Conservation (phyloP, 1,139 yeast genomes). For the Geotrichum cucujoidarum region DNA sequence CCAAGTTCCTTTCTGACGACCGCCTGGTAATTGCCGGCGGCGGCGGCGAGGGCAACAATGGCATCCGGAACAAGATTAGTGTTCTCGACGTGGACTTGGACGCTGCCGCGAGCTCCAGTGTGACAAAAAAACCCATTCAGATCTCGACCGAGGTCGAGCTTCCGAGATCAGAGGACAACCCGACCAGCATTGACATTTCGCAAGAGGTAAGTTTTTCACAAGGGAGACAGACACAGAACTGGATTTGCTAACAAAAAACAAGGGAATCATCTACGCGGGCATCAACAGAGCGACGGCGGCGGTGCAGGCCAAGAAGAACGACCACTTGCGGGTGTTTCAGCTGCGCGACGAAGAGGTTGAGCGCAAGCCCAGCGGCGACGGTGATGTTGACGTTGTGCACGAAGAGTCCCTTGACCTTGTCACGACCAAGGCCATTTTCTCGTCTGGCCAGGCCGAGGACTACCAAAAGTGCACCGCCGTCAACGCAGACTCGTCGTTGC, state of each 20-base stretch:
- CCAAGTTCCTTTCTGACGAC: constrained; percentile 59
- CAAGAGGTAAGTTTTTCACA: constrained; percentile 20
- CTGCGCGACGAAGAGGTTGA: constrained; percentile 34
- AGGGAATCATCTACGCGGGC: constrained; percentile 55
- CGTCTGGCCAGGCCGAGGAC: constrained; percentile 24
- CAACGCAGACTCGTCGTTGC: constrained; percentile 19
- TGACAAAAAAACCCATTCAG: constrained; percentile 15
- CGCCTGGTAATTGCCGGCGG: constrained; percentile 81
- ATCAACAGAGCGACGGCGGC: constrained; percentile 62
- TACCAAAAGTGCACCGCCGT: constrained; percentile 31
- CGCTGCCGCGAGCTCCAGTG: not conserved
- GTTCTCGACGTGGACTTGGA: constrained; percentile 22
- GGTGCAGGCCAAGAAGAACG: constrained; percentile 59
- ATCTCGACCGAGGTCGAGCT: constrained; percentile 25
- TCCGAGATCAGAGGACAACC: constrained; percentile 33
- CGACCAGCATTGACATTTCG: constrained; percentile 33
- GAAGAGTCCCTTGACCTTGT: constrained; percentile 13
- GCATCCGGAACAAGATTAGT: constrained; percentile 71
- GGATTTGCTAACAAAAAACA: constrained; percentile 20
- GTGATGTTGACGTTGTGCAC: constrained; percentile 31
- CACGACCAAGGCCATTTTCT: constrained; percentile 19
- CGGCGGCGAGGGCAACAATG: constrained; percentile 89
- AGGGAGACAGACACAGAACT: not conserved
- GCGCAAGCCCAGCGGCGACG: constrained; percentile 39
- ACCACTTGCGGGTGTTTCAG: constrained; percentile 64